Conservation (phyloP, 176 grass and related monocot genomes). For the Aegilops umbellulata region DNA sequence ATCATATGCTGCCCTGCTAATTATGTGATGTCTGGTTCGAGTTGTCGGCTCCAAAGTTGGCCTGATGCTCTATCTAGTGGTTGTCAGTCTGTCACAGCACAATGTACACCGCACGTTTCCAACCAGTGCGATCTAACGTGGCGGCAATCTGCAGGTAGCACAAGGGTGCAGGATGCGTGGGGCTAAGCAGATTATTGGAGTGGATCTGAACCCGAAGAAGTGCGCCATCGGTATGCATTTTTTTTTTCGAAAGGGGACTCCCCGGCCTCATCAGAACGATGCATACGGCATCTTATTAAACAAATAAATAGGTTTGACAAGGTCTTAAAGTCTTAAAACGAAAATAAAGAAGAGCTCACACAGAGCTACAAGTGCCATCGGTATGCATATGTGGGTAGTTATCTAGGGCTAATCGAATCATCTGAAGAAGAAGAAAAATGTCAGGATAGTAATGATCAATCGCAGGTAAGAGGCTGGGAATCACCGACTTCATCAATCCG, state of each 20-base stretch:
- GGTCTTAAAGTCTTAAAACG: too few species aligned
- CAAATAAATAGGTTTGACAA: too few species aligned
- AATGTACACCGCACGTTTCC: too few species aligned
- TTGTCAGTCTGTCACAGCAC: too few species aligned
- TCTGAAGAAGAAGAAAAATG: not conserved
- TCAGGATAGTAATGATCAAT: not conserved
- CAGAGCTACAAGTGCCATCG: too few species aligned
- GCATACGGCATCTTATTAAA: too few species aligned
- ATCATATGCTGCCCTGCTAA: too few species aligned
- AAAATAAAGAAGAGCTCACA: too few species aligned
- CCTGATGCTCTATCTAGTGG: too few species aligned
- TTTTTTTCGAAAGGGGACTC: too few species aligned
- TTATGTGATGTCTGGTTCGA: not conserved
- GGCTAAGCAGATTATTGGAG: constrained; percentile 44
- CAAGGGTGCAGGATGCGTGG: constrained; percentile 45
- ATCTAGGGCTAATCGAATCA: not conserved
- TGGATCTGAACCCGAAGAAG: constrained; percentile 52
- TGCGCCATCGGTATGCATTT: constrained; percentile 27
- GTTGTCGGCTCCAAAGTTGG: not conserved
- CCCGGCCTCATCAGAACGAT: too few species aligned
- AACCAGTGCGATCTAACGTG: not conserved
- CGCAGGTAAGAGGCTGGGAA: constrained; percentile 23
- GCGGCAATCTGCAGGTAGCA: constrained; percentile 29
- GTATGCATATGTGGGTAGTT: not conserved
- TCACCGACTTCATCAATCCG: constrained; percentile 42